Base-by-base conservation (phyloP, 805 yeast genomes). In the Myxozyma neotropica region DNA sequence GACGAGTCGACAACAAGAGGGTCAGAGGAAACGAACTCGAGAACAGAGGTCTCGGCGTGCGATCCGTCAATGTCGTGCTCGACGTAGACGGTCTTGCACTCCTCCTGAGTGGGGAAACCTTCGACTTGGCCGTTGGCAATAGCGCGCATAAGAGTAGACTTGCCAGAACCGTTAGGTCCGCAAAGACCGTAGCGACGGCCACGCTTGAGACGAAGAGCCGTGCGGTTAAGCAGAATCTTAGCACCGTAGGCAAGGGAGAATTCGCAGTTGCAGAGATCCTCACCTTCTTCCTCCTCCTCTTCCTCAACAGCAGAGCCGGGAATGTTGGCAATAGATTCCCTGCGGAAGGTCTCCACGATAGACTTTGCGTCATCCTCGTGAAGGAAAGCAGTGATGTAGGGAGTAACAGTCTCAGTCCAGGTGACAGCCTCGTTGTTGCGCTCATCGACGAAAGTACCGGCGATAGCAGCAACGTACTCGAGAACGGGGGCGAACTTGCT, bases 121-220 rank as follows among this genome's bases (percentile, higher is more conserved):
- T 94, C 98, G 75, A 94, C 98, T 84, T 89, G 96, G 79, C 96
- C 96, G 82, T 90, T 89, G 70, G 96, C 96, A 79, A 89, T 86
- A 72, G 96, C 95, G 83, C 95, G 87, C 96, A 94, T 92, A 78
- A 92, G 85, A 70, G 98, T 93, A 70, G 98, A 93, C 81, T 93
- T 93, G 88, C 98, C 98, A 77, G 98, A 96, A 89, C 98, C 98
- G 83, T 92, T 92, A 77, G 98, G 97, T 82, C 98, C 98, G 83
- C 94, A 88, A 73, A 87, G 82, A 93, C 99, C 99, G 80, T 94
- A 94, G 84, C 99, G 89, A 83, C 97, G 92, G 82, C 88, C 94
- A 84, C 96, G 87, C 91, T 90, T 91, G 78, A 94, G 88, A 83
- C 99, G 91, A 78, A 94, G 86, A 83, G 93, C 97, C 72, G 99